Evolutionary conservation across 2,329 filamentous ascomycete species (phyloP).

Genomic region (Clathrospora elynae): DNA sequence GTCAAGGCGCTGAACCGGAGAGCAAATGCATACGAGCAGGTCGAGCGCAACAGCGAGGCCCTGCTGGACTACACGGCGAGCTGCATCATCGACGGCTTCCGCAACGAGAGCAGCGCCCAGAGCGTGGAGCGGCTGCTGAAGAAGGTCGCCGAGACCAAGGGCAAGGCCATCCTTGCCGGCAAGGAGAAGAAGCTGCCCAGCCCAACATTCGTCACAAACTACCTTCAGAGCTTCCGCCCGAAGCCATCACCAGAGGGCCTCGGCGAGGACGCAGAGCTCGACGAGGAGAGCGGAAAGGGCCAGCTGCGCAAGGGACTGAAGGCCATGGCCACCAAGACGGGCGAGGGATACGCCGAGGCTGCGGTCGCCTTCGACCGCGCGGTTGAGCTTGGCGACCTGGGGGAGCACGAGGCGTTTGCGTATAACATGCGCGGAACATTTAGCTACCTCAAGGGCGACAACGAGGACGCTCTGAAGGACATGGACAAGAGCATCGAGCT

Average conservation of each 20-base stretch:
- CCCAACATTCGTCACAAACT: constrained; percentile 96
- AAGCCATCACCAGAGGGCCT: constrained; percentile 79
- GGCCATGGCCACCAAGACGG: constrained; percentile 82
- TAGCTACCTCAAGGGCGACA: constrained; percentile 88
- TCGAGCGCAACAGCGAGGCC: constrained; percentile 88
- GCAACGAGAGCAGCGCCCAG: constrained; percentile 85
- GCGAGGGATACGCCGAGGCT: constrained; percentile 89
- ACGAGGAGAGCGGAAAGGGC: constrained; percentile 78
- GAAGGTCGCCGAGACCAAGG: constrained; percentile 95
- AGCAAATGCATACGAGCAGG: constrained; percentile 94
- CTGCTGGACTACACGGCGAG: constrained; percentile 97
- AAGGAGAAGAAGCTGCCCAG: constrained; percentile 89
- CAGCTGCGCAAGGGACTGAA: constrained; percentile 83
- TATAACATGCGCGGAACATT: constrained; percentile 98
- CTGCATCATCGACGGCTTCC: constrained; percentile 98
- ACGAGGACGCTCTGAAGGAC: constrained; percentile 78
- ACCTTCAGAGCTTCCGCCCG: constrained; percentile 95
- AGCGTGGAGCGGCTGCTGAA: constrained; percentile 92
- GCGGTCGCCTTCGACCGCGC: constrained; percentile 85
- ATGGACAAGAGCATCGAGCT: constrained; percentile 92
- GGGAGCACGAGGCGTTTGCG: constrained; percentile 83
- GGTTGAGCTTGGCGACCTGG: constrained; percentile 78
- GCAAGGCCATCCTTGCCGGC: constrained; percentile 79
- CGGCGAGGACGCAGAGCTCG: constrained; percentile 78
- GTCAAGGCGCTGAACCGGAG: constrained; percentile 97